phyloP scores from a whole-genome alignment of 1,139 yeast species.

The Pichia sp. region DNA sequence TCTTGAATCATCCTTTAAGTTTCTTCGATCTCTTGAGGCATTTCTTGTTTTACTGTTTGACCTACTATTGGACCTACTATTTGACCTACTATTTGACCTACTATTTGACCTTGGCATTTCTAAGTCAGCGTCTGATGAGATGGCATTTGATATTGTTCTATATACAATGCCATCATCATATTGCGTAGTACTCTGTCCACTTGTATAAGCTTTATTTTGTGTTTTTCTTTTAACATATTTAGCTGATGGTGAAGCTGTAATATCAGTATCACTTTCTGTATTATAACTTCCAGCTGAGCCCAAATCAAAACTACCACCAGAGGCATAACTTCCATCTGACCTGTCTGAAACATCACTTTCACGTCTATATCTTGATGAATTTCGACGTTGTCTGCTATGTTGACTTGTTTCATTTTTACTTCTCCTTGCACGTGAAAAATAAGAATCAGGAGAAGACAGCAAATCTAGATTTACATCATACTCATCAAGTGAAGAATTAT shows the following conservation, averaged over 20 bases:
- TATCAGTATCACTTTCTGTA: constrained; percentile 19
- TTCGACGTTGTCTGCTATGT: background rate
- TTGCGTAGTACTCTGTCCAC: background rate
- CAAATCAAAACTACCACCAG: constrained; percentile 6
- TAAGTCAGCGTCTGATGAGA: constrained; percentile 1
- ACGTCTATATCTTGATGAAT: constrained; percentile 16
- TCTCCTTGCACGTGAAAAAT: constrained; percentile 22
- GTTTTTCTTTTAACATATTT: constrained; percentile 6
- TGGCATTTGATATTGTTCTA: constrained; percentile 2
- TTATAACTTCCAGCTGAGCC: constrained; percentile 14
- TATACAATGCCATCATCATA: constrained; percentile 11
- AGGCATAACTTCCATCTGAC: constrained; percentile 14
- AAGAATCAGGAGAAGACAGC: constrained; percentile 26
- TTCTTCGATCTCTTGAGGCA: constrained; percentile 3
- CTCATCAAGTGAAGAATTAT: background rate
- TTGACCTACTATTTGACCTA: constrained; percentile 19
- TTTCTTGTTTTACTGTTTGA: no score
- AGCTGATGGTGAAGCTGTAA: constrained; percentile 15
- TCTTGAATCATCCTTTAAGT: constrained; percentile 3
- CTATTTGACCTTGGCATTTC: constrained; percentile 14
- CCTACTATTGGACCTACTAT: no score
- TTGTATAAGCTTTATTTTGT: background rate
- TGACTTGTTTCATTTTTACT: background rate
- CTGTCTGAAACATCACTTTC: constrained; percentile 25
- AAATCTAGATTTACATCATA: constrained; percentile 11